Conservation (phyloP, 768 basidiomycete genomes). For the Pulveroboletus sp. region DNA sequence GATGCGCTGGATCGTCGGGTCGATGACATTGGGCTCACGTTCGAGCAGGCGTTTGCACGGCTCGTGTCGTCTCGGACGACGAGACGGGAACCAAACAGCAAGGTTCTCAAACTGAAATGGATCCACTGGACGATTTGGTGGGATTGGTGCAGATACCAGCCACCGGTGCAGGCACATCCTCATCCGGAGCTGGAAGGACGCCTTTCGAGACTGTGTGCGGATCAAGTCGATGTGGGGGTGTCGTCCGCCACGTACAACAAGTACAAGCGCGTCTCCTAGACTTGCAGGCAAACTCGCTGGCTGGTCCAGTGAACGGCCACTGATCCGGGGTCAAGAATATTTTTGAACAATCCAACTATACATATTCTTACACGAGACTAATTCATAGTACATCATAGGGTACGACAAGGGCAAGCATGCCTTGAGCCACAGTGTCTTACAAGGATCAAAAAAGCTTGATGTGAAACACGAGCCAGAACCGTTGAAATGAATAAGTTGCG, state of each 20-base stretch:
- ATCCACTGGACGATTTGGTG: constrained; percentile 33
- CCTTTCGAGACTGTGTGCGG: constrained; percentile 18
- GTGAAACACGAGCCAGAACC: constrained; percentile 4
- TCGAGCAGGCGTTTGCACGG: constrained; percentile 23
- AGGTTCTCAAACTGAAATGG: constrained; percentile 26
- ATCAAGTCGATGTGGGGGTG: constrained; percentile 28
- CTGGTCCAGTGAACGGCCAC: constrained; percentile 5
- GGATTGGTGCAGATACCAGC: constrained; percentile 23
- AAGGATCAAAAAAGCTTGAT: constrained; percentile 1
- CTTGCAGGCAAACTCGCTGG: neutral
- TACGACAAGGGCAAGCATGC: neutral
- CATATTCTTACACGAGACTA: constrained; percentile 20
- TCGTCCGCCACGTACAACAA: constrained; percentile 28
- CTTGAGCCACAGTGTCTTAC: constrained; percentile 2
- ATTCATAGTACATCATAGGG: constrained; percentile 14
- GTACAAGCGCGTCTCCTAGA: constrained; percentile 29
- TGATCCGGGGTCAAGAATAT: neutral
- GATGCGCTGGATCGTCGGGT: constrained; percentile 19
- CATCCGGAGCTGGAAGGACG: constrained; percentile 23
- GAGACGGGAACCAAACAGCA: constrained; percentile 19
- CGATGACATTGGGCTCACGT: constrained; percentile 24
- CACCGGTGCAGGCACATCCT: constrained; percentile 18
- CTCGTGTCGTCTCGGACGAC: constrained; percentile 26
- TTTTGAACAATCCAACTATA: constrained; percentile 4
- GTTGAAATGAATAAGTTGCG: constrained; percentile 13